Evolutionary conservation across 2,329 filamentous ascomycete species (phyloP).

Genomic region (Microdochium nivale): DNA sequence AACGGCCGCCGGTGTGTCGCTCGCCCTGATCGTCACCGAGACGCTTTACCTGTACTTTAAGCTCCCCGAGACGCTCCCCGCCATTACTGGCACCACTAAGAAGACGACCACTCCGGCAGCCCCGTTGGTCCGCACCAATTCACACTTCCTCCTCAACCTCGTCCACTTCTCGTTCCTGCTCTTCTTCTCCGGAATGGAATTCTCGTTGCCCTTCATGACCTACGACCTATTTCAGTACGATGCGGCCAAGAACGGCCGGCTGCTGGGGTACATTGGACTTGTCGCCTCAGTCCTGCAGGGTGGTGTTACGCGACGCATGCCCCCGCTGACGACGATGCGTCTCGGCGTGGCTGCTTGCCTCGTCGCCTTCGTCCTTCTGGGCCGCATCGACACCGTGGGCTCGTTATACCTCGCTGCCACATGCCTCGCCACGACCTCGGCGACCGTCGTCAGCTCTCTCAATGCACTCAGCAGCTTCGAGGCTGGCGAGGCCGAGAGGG

Average conservation of each 20-base stretch:
- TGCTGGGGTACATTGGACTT: constrained; percentile 86
- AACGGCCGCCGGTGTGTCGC: constrained; percentile 79
- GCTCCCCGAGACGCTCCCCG: constrained; percentile 80
- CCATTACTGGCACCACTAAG: constrained; percentile 17
- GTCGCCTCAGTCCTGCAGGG: constrained; percentile 90
- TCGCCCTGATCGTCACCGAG: constrained; percentile 77
- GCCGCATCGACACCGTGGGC: constrained; percentile 55
- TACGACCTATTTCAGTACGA: constrained; percentile 85
- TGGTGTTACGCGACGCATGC: constrained; percentile 76
- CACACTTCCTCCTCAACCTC: constrained; percentile 70
- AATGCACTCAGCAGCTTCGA: constrained; percentile 92
- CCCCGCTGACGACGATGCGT: constrained; percentile 72
- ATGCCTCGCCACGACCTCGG: constrained; percentile 79
- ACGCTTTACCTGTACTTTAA: constrained; percentile 77
- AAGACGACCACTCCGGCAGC: constrained; percentile 13
- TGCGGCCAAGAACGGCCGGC: constrained; percentile 69
- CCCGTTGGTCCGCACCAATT: constrained; percentile 58
- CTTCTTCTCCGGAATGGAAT: constrained; percentile 98
- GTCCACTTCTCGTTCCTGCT: constrained; percentile 88
- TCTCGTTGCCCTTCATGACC: constrained; percentile 94
- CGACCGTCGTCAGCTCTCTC: constrained; percentile 87
- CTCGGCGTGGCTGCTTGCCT: constrained; percentile 72
- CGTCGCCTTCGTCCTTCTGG: constrained; percentile 71
- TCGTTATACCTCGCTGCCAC: constrained; percentile 77
- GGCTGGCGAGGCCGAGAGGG: constrained; percentile 69